Conservation (phyloP, 768 basidiomycete genomes). For the Russula ochroleuca region DNA sequence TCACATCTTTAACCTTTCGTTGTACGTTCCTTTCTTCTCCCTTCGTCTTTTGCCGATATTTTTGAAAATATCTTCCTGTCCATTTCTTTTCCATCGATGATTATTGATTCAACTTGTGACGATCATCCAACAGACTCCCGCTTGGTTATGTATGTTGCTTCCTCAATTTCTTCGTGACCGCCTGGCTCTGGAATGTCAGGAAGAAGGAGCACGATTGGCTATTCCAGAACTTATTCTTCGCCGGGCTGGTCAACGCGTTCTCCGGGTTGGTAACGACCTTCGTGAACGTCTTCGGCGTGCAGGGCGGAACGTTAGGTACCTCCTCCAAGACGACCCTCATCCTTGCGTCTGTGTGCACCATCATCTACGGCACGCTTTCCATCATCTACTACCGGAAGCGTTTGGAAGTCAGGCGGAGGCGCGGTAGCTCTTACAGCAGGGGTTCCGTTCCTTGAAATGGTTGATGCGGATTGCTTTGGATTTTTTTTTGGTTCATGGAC, state of each 20-base stretch:
- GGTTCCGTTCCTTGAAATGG: background rate
- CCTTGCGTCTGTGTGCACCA: background rate
- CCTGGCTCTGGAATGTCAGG: background rate
- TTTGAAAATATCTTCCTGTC: background rate
- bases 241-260: background rate
- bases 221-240: background rate
- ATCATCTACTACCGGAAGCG: background rate
- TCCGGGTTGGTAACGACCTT: background rate
- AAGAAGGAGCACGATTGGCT: background rate
- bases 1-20: no score
- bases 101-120: background rate
- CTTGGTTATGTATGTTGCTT: background rate
- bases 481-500: background rate
- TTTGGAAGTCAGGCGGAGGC: no score
- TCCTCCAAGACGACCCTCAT: background rate
- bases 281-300: background rate
- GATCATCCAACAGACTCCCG: background rate
- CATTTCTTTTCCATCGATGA: background rate
- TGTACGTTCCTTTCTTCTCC: background rate
- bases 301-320: accelerated
- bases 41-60: background rate
- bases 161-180: background rate
- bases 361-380: background rate
- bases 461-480: background rate
- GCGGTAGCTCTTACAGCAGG: background rate